Base-by-base conservation (phyloP, 768 basidiomycete genomes). In the Zangia roseola region DNA sequence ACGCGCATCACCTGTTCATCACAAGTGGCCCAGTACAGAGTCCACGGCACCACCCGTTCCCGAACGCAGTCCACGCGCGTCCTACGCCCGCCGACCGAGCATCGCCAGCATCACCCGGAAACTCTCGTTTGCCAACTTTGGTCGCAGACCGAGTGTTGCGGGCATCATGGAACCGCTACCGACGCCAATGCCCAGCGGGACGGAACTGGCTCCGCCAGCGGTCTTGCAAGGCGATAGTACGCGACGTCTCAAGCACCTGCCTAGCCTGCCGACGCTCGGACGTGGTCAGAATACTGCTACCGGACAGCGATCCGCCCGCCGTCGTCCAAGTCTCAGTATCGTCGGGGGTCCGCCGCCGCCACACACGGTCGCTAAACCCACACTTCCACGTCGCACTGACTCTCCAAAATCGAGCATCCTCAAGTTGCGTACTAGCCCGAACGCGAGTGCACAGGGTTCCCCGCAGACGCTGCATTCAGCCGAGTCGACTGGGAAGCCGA, bases 21-120 rank as follows among this genome's bases (percentile, higher is more conserved):
- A 55, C 14, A 49, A 52, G 13, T 59, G 64, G 50, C 53, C 56
- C 0, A 61, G 64, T 14, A 45, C 48, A 6, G 63, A 68, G n/a
- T 51, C 64, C 24, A 25, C 53, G 8, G 30, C 48, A 6, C 19
- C 50, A 13, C 40, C 50, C 0, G 42, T 37, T 8, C 16, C 56
- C 2, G 61, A 59, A 20, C 31, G 9, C 19, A 50, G 49, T 40
- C 44, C 58, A 16, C 39, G 31, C 17, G 24, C 26, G 2, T 9
- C 50, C 5, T 54, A 50, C 9, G 16, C 37, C 25, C 61, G 58
- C 42, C 45, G 66, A 19, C 63, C 62, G 9, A 65, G 63, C 9
- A 63, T 65, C 10, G 65, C 55, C 30, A 68, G 61, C 24, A 65
- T 65, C 36, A 66, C 64, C 4, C 66, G 61, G n/a, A 68, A 65